These are phyloP conservation scores for Leucosporidium creatinivorum DNA, from an alignment of 768 basidiomycete genomes.

Conservation along the genomic window DNA sequence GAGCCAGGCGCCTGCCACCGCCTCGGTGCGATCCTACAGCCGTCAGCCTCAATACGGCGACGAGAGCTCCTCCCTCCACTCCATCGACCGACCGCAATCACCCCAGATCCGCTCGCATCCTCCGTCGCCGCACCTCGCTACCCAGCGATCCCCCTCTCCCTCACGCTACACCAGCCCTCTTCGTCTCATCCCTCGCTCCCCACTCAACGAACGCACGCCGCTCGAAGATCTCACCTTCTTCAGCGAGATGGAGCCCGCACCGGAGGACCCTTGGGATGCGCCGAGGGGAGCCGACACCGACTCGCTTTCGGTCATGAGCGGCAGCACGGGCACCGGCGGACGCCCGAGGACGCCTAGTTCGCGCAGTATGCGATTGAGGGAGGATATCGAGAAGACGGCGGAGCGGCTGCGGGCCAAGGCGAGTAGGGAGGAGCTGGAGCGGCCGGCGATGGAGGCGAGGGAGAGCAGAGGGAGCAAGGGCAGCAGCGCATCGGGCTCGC, in stretches of 20 bases:
- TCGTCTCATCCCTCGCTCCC: conserved; percentile 22
- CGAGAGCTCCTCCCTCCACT: no score
- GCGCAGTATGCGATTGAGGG: conserved; percentile 11
- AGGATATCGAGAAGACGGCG: conserved; percentile 26
- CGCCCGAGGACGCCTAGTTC: conserved; percentile 1
- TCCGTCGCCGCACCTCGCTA: not conserved
- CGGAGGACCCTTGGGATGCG: not conserved
- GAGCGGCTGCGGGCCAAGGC: conserved; percentile 8
- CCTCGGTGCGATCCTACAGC: not conserved
- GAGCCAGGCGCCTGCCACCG: not conserved
- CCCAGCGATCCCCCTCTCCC: not conserved
- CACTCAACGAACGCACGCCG: conserved; percentile 21
- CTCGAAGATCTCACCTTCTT: conserved; percentile 27
- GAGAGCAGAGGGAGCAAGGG: not conserved
- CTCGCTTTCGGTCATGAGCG: conserved; percentile 5
- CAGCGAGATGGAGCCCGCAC: conserved; percentile 10
- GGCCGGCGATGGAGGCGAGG: not conserved
- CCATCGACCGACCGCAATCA: not conserved
- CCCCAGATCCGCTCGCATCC: not conserved
- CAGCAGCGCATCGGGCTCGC: not conserved
- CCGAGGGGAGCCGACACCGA: not conserved
- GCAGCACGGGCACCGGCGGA: not conserved
- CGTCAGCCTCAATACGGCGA: not conserved
- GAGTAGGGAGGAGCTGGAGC: not conserved
- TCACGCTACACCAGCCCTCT: conserved; percentile 1